Evolutionary conservation across 768 basidiomycete species (phyloP), one percentile per base, ranked within the genome.

Genomic region (Serendipita vermifera): DNA sequence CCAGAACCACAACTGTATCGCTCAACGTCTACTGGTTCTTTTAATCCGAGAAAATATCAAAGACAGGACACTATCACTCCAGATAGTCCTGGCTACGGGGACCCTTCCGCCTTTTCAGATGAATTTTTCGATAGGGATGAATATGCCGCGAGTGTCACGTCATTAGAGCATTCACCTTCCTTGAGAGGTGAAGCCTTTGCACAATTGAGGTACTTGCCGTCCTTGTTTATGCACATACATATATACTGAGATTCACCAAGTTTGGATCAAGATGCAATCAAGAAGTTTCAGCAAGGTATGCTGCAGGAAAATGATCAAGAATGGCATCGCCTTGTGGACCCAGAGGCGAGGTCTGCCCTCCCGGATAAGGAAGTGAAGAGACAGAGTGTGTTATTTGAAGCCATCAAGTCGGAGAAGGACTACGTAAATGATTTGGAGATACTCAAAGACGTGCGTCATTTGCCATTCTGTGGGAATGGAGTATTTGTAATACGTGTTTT

Each of bases 391-490:
- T 75, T 99, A 4, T 93, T 92, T 62, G 93, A 98, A 66, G 70
- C 94, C 22, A 82, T 97, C 68, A 84, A 88, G 67, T 82, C 85
- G 0, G 96, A 99, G 70, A 76, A 82, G 59, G 84, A 90, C 58
- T 97, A 96, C 66, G 84, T 91, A 9, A 67, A 76, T 29, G 94
- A 97, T 69, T 68, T 99, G 48, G 75, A 81, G 64, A 67, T 82
- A 57, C 70, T 86, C 60, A 69, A 79, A 70, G 75, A 87, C 66
- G 88, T 87, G 59, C 29, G 66, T 59, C 39, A n/a, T 11, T 7
- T 20, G 15, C 7, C 33, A 4, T 56, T 26, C 9, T 59, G 17
- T 38, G 26, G 32, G n/a, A n/a, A 5, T 32, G 48, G 5, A 55
- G 17, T 27, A 39, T 57, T 27, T 33, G 26, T 31, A 54, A n/a